Percentiles rank a stretch among this genome's conserved stretches.
Conservation (phyloP, 495 filamentous ascomycete species). For the Penicillium coprophilum region DNA sequence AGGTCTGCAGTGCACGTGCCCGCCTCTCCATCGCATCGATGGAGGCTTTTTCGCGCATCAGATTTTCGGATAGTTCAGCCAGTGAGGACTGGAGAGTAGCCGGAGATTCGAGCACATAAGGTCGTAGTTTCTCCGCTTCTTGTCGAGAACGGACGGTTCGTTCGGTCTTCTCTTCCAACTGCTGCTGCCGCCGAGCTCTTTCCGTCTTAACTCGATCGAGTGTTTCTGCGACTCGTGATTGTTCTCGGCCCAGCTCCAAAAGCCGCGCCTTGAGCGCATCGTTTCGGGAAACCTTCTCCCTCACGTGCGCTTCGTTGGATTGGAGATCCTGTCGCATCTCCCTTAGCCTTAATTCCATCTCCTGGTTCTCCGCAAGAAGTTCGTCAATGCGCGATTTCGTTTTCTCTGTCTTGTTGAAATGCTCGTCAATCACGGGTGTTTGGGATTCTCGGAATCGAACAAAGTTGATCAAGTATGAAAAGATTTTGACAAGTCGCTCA, state of each 20-base stretch:
- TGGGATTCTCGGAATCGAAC: constrained; percentile 93
- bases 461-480: constrained; percentile 97
- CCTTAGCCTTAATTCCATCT: constrained; percentile 73
- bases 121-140: constrained; percentile 82
- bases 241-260: constrained; percentile 70
- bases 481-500: constrained; percentile 82
- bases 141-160: constrained; percentile 57
- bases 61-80: constrained; percentile 72
- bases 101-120: constrained; percentile 87
- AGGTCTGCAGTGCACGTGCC: constrained; percentile 86
- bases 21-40: constrained; percentile 86
- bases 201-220: constrained; percentile 73
- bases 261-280: constrained; percentile 79
- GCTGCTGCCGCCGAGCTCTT: constrained; percentile 65
- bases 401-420: constrained; percentile 84
- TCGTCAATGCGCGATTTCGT: constrained; percentile 83
- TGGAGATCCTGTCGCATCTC: constrained; percentile 76
- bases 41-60: constrained; percentile 72
- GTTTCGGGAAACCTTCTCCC: constrained; percentile 78
- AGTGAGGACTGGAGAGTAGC: constrained; percentile 78
- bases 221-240: constrained; percentile 74
- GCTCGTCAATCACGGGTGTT: constrained; percentile 78
- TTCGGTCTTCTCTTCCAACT: constrained; percentile 79
- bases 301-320: constrained; percentile 72
- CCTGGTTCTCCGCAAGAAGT: constrained; percentile 82